Conservation (phyloP, 139 green algal species). For the Volvox africanus region DNA sequence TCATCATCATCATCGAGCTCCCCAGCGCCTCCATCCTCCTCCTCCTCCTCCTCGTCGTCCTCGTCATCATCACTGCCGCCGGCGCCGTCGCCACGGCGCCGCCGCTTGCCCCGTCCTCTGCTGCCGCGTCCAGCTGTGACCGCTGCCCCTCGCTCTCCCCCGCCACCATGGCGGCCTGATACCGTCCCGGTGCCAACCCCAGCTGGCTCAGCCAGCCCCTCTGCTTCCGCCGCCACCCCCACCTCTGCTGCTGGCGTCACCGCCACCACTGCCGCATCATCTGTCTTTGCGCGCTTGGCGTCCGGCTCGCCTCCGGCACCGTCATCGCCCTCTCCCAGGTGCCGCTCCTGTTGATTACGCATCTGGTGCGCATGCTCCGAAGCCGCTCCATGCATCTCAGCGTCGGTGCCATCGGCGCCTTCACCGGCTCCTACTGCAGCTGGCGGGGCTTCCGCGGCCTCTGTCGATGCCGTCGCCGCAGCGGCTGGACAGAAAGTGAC, state of each 20-base stretch:
- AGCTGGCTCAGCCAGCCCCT: too few relatives aligned
- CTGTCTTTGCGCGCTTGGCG: background rate
- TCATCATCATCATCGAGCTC: conserved; percentile 37
- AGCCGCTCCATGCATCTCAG: background rate
- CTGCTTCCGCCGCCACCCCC: background rate
- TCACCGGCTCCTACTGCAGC: background rate
- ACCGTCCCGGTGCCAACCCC: background rate
- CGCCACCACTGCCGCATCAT: background rate
- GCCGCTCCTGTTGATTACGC: background rate
- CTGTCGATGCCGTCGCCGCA: background rate
- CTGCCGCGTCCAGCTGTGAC: background rate
- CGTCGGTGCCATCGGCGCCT: background rate
- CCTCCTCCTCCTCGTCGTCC: conserved; percentile 39
- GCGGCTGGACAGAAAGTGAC: background rate
- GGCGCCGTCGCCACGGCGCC: background rate
- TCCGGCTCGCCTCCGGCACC: background rate
- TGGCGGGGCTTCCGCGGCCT: background rate
- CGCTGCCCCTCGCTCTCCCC: background rate
- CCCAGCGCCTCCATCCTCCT: conserved; percentile 12
- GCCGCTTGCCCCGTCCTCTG: background rate
- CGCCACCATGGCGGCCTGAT: background rate
- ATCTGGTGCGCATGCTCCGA: background rate
- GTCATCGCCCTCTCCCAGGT: background rate
- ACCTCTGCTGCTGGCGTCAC: background rate
- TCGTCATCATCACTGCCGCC: background rate